Evolutionary conservation across 192 early-diverging fungal genomes (phyloP).

Genomic region (Coemansia sp.): DNA sequence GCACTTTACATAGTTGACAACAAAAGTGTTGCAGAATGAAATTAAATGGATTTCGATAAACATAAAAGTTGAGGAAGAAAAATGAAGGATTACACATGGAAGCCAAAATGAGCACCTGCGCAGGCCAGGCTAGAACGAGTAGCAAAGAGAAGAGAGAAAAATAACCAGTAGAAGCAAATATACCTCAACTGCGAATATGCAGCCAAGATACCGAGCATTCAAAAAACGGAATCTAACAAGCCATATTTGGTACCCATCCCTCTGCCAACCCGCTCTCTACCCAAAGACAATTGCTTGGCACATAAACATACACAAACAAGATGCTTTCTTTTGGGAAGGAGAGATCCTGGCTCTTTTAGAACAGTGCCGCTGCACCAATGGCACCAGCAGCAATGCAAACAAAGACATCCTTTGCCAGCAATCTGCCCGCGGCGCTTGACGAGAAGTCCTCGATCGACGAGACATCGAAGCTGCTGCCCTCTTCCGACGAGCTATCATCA

Average conservation of each 20-base stretch:
- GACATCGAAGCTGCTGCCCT: conserved; percentile 8
- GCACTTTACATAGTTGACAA: not conserved
- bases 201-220: too few relatives aligned
- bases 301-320: not conserved
- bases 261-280: too few relatives aligned
- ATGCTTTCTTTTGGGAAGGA: not conserved
- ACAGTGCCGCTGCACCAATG: conserved; percentile 31
- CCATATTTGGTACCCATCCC: too few relatives aligned
- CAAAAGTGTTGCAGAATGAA: not conserved
- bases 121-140: too few relatives aligned
- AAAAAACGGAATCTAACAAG: too few relatives aligned
- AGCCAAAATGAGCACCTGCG: not conserved
- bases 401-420: conserved; percentile 4
- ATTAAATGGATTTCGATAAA: conserved; percentile 8
- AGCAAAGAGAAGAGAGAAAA: too few relatives aligned
- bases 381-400: conserved; percentile 30
- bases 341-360: conserved; percentile 14
- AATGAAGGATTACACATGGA: not conserved
- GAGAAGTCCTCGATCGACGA: not conserved
- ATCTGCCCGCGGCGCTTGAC: not conserved
- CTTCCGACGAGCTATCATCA: conserved; percentile 2
- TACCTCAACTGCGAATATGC: too few relatives aligned
- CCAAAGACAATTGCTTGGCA: too few relatives aligned
- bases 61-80: not conserved
- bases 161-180: too few relatives aligned